Percentiles rank a stretch among this genome's conserved stretches.
phyloP scores from a whole-genome alignment of 495 filamentous ascomycete species.

The Polyplosphaeria fusca region DNA sequence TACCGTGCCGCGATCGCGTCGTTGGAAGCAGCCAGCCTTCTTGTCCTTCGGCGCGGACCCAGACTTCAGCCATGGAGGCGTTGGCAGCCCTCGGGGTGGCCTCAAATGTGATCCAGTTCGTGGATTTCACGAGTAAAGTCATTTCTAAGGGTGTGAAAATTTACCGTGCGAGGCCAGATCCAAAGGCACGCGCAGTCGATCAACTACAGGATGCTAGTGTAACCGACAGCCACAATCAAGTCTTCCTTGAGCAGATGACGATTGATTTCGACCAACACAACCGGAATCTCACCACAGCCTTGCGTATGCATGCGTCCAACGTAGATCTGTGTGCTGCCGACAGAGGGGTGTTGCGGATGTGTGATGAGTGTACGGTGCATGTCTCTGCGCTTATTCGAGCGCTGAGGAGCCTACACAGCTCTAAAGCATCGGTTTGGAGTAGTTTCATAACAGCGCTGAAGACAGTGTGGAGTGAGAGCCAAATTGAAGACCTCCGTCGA shows the following conservation, averaged over 20 bases:
- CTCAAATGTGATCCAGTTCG: conserved; percentile 9
- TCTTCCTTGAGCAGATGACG: not conserved
- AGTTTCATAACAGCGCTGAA: conserved; percentile 7
- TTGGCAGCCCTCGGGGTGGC: conserved; percentile 8
- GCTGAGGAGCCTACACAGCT: not conserved
- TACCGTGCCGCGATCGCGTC: too few relatives aligned
- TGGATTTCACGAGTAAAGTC: conserved; percentile 9
- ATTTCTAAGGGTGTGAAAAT: not conserved
- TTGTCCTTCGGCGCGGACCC: too few relatives aligned
- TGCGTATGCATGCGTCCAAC: not conserved
- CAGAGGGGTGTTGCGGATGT: not conserved
- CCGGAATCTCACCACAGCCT: not conserved
- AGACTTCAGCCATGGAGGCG: conserved; percentile 15
- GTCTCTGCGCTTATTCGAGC: not conserved
- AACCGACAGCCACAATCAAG: too few relatives aligned
- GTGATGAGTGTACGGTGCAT: not conserved
- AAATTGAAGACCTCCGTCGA: conserved; percentile 1
- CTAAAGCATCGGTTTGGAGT: not conserved
- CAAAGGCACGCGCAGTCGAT: not conserved
- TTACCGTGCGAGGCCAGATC: not conserved
- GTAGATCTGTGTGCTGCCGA: not conserved
- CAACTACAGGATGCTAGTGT: too few relatives aligned
- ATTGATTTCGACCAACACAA: not conserved
- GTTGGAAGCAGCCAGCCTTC: too few relatives aligned
- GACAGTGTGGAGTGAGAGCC: conserved; percentile 7